Evolutionary conservation across 345 rosid species (phyloP).

Genomic region (Atalantia buxifolia): DNA sequence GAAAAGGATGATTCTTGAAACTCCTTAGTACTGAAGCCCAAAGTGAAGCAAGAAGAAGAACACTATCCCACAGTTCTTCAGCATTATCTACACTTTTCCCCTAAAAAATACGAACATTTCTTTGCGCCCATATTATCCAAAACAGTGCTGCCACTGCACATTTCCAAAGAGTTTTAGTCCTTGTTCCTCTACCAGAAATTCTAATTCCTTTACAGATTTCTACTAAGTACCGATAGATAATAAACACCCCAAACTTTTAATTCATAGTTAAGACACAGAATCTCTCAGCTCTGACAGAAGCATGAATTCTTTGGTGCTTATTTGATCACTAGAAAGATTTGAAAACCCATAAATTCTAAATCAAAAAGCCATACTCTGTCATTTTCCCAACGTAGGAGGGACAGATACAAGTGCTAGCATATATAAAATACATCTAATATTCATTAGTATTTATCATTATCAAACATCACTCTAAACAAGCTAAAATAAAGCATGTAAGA

Average conservation of each 20-base stretch:
- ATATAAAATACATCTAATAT: not conserved
- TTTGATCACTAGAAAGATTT: not conserved
- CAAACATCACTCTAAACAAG: not conserved
- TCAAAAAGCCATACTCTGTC: not conserved
- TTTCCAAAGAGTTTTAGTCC: no score
- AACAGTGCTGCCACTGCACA: no score
- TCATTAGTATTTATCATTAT: not conserved
- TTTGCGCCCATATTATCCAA: no score
- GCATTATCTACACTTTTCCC: no score
- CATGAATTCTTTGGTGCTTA: not conserved
- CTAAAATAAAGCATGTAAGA: not conserved
- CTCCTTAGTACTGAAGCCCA: no score
- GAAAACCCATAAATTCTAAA: not conserved
- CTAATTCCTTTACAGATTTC: no score
- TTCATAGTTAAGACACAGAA: not conserved
- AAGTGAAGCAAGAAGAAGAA: no score
- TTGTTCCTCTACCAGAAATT: no score
- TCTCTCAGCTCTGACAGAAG: not conserved
- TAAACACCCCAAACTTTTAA: not conserved
- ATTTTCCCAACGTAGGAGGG: not conserved
- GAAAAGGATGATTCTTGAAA: no score
- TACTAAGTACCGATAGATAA: not conserved
- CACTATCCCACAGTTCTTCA: no score
- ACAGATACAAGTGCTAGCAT: not conserved
- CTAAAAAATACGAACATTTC: no score